Evolutionary conservation across 352 stramenopile species (phyloP), one percentile per base, ranked within the genome.

Genomic region (Pythium rishiriense): DNA sequence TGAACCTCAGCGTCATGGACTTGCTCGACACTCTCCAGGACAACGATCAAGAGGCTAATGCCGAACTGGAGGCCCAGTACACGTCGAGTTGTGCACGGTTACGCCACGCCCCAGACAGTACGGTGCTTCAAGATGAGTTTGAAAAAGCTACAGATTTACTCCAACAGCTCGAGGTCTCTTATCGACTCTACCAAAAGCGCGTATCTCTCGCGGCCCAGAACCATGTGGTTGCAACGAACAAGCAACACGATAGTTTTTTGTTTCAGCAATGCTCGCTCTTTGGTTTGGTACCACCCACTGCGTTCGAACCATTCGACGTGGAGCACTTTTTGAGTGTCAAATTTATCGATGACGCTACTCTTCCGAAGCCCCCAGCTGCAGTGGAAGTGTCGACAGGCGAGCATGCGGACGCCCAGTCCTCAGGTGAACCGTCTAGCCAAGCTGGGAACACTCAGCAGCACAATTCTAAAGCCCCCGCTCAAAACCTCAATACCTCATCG

Each of bases 11-110:
- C 28, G 79, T 80, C n/a, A 70, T 92, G 62, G 81, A 89, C 65
- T 64, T 90, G n/a, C 78, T 91, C 0, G 75, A 91, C 15, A 79
- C 73, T 15, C 82, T 96, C 29, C 87, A 94, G 57, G 73, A 92
- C 24, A 75, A 74, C n/a, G 62, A 93, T 47, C 79, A 96, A 39
- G 73, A 91, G 5, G 43, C 48, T 11, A 54, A 83, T 15, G 60
- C 52, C n/a, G 62, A 62, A 1, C 39, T 87, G 4, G 89, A 97
- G 49, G 69, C 28, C 0, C 56, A 68, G 26, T 92, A 93, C 42
- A 41, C 50, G 4, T 58, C 75, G 4, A 79, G 68, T 28, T 87
- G 77, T 24, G 72, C 85, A 25, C 69, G 68, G 1, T 62, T 96
- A 25, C 84, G 89, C 19, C 89, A 96, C 55, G 84, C 89, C 3